A percentile compares a stretch with the other conserved stretches of the same genome.
Evolutionary conservation across 352 stramenopile genomes (phyloP).

Genomic region (Globisporangium cystogenes): DNA sequence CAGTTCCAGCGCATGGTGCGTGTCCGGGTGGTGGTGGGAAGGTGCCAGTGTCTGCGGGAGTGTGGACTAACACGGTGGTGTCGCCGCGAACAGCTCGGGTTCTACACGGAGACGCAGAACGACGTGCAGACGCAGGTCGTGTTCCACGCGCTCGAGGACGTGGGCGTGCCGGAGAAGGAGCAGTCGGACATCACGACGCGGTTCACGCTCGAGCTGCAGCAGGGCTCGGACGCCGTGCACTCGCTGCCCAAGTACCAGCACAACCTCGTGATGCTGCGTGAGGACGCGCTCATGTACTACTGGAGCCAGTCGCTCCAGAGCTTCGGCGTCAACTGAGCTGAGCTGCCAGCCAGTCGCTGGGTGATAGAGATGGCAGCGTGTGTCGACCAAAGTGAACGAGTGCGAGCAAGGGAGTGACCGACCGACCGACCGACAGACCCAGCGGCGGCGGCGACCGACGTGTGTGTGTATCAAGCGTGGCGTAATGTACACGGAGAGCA

Average conservation of each 20-base stretch:
- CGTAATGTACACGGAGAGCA: conserved; percentile 4
- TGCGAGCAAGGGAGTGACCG: neutral
- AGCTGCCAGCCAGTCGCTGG: neutral
- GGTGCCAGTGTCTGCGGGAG: neutral
- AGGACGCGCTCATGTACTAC: conserved; percentile 85
- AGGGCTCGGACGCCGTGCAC: conserved; percentile 64
- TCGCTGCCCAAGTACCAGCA: conserved; percentile 81
- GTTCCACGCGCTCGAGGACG: conserved; percentile 60
- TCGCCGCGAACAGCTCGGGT: conserved; percentile 42
- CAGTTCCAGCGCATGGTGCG: conserved; percentile 79
- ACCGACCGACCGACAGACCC: too few species aligned
- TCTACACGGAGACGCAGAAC: conserved; percentile 73
- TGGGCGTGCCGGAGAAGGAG: conserved; percentile 55
- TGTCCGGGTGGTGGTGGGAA: neutral
- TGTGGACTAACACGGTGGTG: neutral
- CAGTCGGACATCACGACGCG: conserved; percentile 58
- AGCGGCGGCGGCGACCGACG: too few species aligned
- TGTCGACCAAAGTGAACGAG: neutral
- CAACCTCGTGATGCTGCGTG: conserved; percentile 77
- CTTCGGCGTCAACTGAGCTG: conserved; percentile 14
- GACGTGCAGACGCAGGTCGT: conserved; percentile 72
- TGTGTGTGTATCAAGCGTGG: neutral
- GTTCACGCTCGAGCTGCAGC: conserved; percentile 53
- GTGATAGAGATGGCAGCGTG: neutral
- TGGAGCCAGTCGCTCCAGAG: conserved; percentile 75